Evolutionary conservation across 345 rosid genomes (phyloP).

Genomic region (Aegle marmelos): DNA sequence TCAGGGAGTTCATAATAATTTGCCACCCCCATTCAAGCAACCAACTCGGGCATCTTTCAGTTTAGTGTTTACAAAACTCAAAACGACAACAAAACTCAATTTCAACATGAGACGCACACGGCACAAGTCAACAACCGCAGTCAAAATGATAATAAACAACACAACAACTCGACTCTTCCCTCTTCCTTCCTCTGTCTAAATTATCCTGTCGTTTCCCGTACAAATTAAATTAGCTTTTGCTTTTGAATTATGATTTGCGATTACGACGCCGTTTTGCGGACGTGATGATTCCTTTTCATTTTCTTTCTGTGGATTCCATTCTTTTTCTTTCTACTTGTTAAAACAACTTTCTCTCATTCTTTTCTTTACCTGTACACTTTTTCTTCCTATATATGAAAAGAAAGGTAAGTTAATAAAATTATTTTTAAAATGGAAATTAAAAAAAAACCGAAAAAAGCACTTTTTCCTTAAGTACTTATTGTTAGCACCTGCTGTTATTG

Average conservation of each 20-base stretch:
- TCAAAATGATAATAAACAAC: background rate
- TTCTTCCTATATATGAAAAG: background rate
- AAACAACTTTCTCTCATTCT: slow-evolving; percentile 16
- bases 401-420: background rate
- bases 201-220: background rate
- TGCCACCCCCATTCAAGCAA: background rate
- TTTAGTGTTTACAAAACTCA: too few relatives aligned
- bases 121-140: background rate
- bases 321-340: background rate
- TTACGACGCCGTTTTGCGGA: slow-evolving; percentile 23
- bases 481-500: background rate
- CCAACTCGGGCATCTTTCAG: too few relatives aligned
- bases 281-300: slow-evolving; percentile 1
- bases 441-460: background rate
- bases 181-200: too few relatives aligned
- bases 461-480: background rate
- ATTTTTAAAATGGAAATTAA: background rate
- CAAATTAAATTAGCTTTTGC: background rate
- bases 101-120: background rate
- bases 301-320: slow-evolving; percentile 1
- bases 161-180: background rate
- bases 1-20: background rate
- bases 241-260: background rate
- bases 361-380: slow-evolving; percentile 31
- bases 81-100: background rate